A percentile compares a stretch with the other conserved stretches of the same genome.
These are phyloP conservation scores for Clitopilus hobsonii DNA, from an alignment of 768 basidiomycete genomes.

Conservation along the genomic window DNA sequence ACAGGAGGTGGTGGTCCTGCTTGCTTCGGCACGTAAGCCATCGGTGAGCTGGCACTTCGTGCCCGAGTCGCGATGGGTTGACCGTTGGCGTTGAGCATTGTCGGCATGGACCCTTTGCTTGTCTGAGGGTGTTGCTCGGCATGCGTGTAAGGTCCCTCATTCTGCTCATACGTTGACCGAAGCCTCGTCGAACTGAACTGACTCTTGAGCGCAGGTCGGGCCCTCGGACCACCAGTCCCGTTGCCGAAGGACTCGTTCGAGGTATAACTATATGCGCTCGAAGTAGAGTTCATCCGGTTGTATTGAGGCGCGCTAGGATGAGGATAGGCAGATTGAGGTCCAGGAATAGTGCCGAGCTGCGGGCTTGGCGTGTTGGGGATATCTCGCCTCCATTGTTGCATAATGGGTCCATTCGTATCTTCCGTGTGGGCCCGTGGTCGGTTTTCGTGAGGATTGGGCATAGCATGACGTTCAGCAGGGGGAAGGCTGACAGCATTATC, in stretches of 20 bases:
- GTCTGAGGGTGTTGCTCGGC: conserved; percentile 15
- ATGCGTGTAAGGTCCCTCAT: conserved; percentile 22
- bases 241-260: conserved; percentile 42
- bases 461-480: conserved; percentile 44
- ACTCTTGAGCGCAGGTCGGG: conserved; percentile 51
- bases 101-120: background rate
- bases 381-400: conserved; percentile 61
- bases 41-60: conserved; percentile 78
- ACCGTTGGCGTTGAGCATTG: conserved; percentile 19
- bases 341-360: conserved; percentile 8
- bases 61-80: conserved; percentile 46
- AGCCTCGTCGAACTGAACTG: conserved; percentile 70
- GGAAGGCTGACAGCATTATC: conserved; percentile 56
- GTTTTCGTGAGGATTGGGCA: conserved; percentile 32
- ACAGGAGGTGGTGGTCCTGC: conserved; percentile 46
- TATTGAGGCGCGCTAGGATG: conserved; percentile 28
- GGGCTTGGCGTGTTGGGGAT: conserved; percentile 33
- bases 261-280: conserved; percentile 35
- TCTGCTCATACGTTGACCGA: conserved; percentile 45
- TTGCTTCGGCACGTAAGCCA: conserved; percentile 55
- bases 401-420: conserved; percentile 55
- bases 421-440: conserved; percentile 69
- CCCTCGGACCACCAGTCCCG: conserved; percentile 21
- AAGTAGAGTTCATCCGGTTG: conserved; percentile 39
- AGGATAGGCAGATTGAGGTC: conserved; percentile 19